phyloP scores from a whole-genome alignment of 75 land plant species.

The Picea sitchensis region DNA sequence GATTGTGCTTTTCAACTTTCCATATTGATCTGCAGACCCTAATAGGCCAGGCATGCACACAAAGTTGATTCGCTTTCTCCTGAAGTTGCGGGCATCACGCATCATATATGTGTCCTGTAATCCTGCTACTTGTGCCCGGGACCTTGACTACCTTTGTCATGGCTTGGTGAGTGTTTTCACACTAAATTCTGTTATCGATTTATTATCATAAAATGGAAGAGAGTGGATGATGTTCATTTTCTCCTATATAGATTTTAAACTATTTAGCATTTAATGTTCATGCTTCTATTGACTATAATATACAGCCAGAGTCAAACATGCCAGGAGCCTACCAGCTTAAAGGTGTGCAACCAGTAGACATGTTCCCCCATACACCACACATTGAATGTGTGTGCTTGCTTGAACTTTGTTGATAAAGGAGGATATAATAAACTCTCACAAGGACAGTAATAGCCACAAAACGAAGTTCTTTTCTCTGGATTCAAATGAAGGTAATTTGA shows the following conservation, averaged over 20 bases:
- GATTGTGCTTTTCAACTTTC: too few relatives aligned
- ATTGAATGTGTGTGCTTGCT: conserved; percentile 90
- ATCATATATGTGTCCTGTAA: conserved; percentile 95
- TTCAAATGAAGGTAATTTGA: neutral
- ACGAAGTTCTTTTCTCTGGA: neutral
- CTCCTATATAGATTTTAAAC: conserved; percentile 1
- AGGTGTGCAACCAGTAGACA: conserved; percentile 88
- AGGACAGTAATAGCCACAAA: neutral
- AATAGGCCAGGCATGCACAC: conserved; percentile 96
- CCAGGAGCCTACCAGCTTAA: conserved; percentile 60
- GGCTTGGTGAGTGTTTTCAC: conserved; percentile 47
- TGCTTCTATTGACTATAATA: too few relatives aligned
- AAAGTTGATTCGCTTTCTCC: conserved; percentile 69
- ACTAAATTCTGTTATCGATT: neutral
- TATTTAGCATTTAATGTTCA: neutral
- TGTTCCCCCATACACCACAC: conserved; percentile 99
- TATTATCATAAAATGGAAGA: neutral
- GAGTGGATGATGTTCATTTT: neutral
- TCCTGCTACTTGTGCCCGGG: conserved; percentile 98
- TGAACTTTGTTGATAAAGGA: conserved; percentile 41
- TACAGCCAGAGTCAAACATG: conserved; percentile 49
- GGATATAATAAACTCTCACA: neutral
- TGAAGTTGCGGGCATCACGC: conserved; percentile 62
- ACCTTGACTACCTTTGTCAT: conserved; percentile 88
- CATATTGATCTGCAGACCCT: conserved; percentile 61